Conservation (phyloP, 306 rosid species). For the Coriaria nepalensis region DNA sequence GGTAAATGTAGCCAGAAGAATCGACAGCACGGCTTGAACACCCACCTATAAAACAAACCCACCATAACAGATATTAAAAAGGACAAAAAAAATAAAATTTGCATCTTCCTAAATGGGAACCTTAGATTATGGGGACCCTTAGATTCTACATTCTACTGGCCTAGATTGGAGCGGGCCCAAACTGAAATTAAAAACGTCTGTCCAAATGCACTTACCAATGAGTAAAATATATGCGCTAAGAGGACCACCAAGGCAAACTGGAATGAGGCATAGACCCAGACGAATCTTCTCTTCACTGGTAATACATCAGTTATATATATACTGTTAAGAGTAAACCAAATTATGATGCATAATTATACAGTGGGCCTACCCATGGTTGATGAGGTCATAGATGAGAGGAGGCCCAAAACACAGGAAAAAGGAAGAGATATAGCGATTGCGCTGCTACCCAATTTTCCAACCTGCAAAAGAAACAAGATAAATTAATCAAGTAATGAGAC, state of each 20-base stretch:
- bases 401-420: constrained; percentile 70
- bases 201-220: constrained; percentile 36
- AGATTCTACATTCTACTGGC: too few species aligned
- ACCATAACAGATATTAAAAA: too few species aligned
- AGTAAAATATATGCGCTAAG: constrained; percentile 67
- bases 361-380: constrained; percentile 67
- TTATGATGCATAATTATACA: too few species aligned
- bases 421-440: constrained; percentile 79
- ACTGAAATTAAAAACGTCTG: too few species aligned
- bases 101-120: too few species aligned
- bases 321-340: too few species aligned
- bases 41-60: neutral
- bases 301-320: too few species aligned
- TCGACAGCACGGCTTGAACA: constrained; percentile 53
- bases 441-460: constrained; percentile 42
- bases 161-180: too few species aligned
- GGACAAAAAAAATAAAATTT: too few species aligned
- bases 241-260: constrained; percentile 67
- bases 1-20: constrained; percentile 74
- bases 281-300: constrained; percentile 50
- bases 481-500: too few species aligned
- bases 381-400: constrained; percentile 72
- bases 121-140: too few species aligned
- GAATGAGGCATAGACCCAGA: constrained; percentile 70
- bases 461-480: constrained; percentile 27